Evolutionary conservation across 495 filamentous ascomycete genomes (phyloP), one percentile per base, ranked within the genome.

Genomic region (Astrothelium subdiscretum): DNA sequence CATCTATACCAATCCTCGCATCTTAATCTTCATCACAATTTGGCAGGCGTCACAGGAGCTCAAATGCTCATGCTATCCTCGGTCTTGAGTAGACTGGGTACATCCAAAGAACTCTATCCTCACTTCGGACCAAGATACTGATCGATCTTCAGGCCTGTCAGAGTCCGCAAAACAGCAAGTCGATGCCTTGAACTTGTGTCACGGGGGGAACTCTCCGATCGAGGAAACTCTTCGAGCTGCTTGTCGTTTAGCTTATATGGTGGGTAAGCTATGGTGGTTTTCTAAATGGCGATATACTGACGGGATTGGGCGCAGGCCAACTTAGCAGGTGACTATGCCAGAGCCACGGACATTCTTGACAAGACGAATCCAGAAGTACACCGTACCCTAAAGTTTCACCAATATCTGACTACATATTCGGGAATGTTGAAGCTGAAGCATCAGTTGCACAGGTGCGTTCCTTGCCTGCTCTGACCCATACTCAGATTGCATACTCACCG

Each of bases 1-100:
- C 81, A 83, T 66, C 81, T 97, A 62, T 78, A 87, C 35, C 87
- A 91, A 70, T 86, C 88, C 63, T 90, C 90, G 0, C 88, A 95
- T 68, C 74, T 97, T 35, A 87, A 90, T 62, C 81, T 92, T 54
- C 85, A 85, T 31, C 87, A 89, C 58, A 84, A 87, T 66, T 81
- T 95, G 65, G 78, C 81, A 60, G 84, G 79, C 65, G 85, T 87
- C 65, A 81, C 89, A 66, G 90, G 90, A 1, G 76, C 85, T 12
- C 87, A 91, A 67, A 81, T 89, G 70, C 76, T 88, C 13, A 77
- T 95, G 31, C 79, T 83, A 58, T 85, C 88, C 54, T 78, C 87
- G 2, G 64, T 94, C 26, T 96, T 87, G 79, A 83, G 86, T 40
- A 79, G 94, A 32, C 80, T 96, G 66, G 92, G 91, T 78, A 75